Base-by-base conservation (phyloP, 176 grass and related monocot genomes). In the Chloris gayana region DNA sequence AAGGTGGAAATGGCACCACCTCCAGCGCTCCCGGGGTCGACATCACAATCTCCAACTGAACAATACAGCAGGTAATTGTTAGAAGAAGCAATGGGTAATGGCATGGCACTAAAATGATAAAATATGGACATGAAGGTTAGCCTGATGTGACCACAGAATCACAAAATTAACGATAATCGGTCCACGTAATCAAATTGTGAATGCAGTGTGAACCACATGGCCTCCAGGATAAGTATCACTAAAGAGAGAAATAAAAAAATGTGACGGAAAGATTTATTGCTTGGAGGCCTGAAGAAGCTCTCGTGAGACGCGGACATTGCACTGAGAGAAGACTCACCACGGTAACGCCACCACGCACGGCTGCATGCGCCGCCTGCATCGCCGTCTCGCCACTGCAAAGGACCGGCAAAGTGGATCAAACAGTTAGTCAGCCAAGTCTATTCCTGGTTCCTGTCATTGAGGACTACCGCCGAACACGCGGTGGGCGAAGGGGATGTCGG, bases 1-100 rank as follows among this genome's bases (percentile, higher is more conserved):
- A 63, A 27, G 22, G 33, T 46, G 69, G 72, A 24, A 74, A 21
- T 37, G 32, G 22, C 69, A 64, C 17, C 59, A 98, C 95, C 92
- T 94, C 92, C 46, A 98, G 84, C 12, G 63, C 87, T 74, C 87
- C 89, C 17, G 92, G 95, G 66, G 95, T 94, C 1, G 80, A 83
- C 87, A 91, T 89, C 29, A 94, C 91, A 77, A 97, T 80, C 83
- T 97, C 95, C n/a, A 97, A 82, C 92, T 97, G 89, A 68, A 80
- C 53, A 84, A 82, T 37, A 75, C 35, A 75, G 49, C 12, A 47
- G 0, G 49, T 64, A 53, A 22, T 59, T 64, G 30, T 70, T 32
- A 89, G 72, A 2, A 63, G 34, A 8, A 69, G 13, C 49, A 17
- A 67, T 46, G 4, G 14, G 64, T 27, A 61, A 41, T 34, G 19